Conservation (phyloP, 2,329 filamentous ascomycete genomes). For the Ophiosphaerella korrae region DNA sequence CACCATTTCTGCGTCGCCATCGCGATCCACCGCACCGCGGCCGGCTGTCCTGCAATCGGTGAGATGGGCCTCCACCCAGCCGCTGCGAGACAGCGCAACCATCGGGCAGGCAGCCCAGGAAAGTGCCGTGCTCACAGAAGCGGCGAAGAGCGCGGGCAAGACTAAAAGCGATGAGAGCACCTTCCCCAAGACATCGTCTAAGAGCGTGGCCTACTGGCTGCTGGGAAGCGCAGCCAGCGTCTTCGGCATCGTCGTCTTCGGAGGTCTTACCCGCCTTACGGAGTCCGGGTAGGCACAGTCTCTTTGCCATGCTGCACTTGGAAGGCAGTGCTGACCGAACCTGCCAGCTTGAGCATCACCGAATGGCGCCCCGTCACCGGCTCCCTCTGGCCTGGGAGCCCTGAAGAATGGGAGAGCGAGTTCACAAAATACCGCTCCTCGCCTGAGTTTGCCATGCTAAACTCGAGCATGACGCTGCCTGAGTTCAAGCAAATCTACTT, state of each 20-base stretch:
- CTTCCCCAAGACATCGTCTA: constrained; percentile 70
- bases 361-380: constrained; percentile 98
- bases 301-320: no score
- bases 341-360: constrained; percentile 83
- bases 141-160: constrained; percentile 9
- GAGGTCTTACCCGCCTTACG: constrained; percentile 88
- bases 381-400: constrained; percentile 79
- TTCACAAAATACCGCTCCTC: constrained; percentile 91
- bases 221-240: constrained; percentile 89
- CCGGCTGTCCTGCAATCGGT: constrained; percentile 36
- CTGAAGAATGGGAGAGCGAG: constrained; percentile 86
- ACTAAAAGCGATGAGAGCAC: constrained; percentile 27
- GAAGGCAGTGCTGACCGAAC: constrained; percentile 18
- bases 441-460: constrained; percentile 90
- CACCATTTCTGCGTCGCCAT: constrained; percentile 13
- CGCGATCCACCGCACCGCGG: constrained; percentile 22
- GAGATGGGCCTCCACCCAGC: constrained; percentile 43
- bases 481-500: constrained; percentile 99
- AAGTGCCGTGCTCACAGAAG: constrained; percentile 15
- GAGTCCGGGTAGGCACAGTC: constrained; percentile 78
- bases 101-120: constrained; percentile 19
- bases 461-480: constrained; percentile 86
- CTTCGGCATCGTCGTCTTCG: constrained; percentile 96
- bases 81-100: constrained; percentile 30
- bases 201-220: constrained; percentile 87